Base-by-base conservation (phyloP, 2,329 filamentous ascomycete species). In the Chalaropsis ovoidea region DNA sequence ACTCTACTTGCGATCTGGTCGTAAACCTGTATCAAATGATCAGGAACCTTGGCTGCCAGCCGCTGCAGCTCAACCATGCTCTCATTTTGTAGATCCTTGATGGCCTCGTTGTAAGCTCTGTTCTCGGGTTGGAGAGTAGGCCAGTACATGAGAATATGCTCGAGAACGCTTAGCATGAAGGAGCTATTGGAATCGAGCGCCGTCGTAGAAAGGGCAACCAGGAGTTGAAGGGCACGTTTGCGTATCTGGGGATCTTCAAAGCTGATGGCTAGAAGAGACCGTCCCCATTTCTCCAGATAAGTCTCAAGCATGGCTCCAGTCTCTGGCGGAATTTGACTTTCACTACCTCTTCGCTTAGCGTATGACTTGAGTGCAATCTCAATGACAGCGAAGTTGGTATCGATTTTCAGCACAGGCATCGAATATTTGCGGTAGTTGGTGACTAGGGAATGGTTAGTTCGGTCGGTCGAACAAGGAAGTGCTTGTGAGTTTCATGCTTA, bases 361-460 rank as follows among this genome's bases (percentile, higher is more conserved):
- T 92, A 96, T 1, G 93, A 94, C 73, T 92, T 96, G 39, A 97
- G 77, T 0, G 90, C 88, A 31, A 91, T 87, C 72, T 96, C 90
- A 1, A 96, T 87, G 27, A 96, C 88, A 0, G 90, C 90, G 70
- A 93, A 93, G 69, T 96, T 88, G 0, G 91, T 88, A 73, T 99
- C 94, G 1, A 95, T 86, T 35, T 85, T 85, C 65, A 99, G 80
- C 2, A 88, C 82, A n/a, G 86, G 80, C 70, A 85, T 81, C 0
- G 88, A 89, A 68, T 83, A 82, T 71, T 89, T 92, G 43, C 82
- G 81, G 71, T 88, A 88, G 54, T 76, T 81, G 69, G 79, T 76
- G 66, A 80, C 81, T 81, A 63, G 7, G 15, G 15, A 2, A 24
- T 8, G 10, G 27, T 54, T 4, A 54, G 43, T 19, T 6, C n/a